Evolutionary conservation across 1,284 basidiomycete species (phyloP).

Genomic region (Inonotus obliquus): DNA sequence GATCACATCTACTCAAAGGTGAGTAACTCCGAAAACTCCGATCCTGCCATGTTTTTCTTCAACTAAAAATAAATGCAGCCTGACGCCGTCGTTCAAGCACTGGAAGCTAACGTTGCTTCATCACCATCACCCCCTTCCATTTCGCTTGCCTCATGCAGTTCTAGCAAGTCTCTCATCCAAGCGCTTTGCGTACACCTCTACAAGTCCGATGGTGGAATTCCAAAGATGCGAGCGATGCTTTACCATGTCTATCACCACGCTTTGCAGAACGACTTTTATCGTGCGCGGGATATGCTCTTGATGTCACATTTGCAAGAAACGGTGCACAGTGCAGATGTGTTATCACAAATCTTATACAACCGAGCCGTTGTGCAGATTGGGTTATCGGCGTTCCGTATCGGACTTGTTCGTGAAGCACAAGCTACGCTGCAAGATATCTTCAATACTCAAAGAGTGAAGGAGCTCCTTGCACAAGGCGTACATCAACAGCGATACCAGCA

Average conservation of each 20-base stretch:
- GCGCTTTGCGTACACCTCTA: conserved; percentile 91
- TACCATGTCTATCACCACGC: conserved; percentile 98
- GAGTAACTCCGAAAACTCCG: conserved; percentile 20
- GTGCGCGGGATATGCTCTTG: conserved; percentile 95
- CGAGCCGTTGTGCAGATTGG: conserved; percentile 97
- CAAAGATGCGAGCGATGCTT: conserved; percentile 95
- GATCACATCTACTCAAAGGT: conserved; percentile 99
- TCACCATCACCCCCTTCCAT: conserved; percentile 56
- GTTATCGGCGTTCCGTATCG: conserved; percentile 93
- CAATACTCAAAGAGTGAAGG: conserved; percentile 93
- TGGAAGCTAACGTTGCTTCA: conserved; percentile 66
- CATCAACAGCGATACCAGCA: conserved; percentile 89
- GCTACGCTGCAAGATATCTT: conserved; percentile 94
- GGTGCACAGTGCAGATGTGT: conserved; percentile 92
- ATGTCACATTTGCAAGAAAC: conserved; percentile 99
- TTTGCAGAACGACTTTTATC: conserved; percentile 94
- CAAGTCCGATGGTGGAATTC: conserved; percentile 84
- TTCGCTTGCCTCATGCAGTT: conserved; percentile 49
- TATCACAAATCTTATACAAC: conserved; percentile 98
- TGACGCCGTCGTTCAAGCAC: conserved; percentile 87
- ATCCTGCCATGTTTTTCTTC: neutral
- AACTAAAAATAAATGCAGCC: conserved; percentile 49
- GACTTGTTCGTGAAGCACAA: conserved; percentile 93
- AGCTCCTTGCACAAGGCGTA: conserved; percentile 94
- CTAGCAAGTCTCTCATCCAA: conserved; percentile 78